phyloP scores from a whole-genome alignment of 345 rosid genomes.

The Camelina hispida region DNA sequence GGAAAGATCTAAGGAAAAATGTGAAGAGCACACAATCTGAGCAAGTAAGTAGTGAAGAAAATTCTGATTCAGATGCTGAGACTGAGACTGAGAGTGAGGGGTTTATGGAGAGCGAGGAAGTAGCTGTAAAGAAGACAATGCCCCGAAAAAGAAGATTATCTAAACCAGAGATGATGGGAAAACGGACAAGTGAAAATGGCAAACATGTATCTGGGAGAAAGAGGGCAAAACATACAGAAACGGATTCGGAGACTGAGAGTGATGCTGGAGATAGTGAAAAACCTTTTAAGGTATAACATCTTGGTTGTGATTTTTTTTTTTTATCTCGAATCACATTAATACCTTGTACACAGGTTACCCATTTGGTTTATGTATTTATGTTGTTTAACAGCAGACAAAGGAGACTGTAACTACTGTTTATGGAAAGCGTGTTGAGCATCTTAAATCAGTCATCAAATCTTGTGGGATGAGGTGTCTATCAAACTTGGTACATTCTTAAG shows the following conservation, averaged over 20 bases:
- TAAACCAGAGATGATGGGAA: conserved; percentile 54
- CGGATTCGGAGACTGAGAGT: conserved; percentile 49
- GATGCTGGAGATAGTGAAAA: conserved; percentile 58
- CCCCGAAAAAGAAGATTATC: conserved; percentile 58
- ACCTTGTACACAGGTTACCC: conserved; percentile 9
- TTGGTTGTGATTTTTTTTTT: conserved; percentile 14
- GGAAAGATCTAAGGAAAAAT: conserved; percentile 49
- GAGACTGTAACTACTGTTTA: conserved; percentile 63
- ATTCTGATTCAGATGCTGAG: too few species aligned
- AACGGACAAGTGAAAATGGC: conserved; percentile 61
- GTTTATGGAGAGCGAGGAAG: not conserved
- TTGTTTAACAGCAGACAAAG: conserved; percentile 62
- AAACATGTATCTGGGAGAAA: conserved; percentile 52
- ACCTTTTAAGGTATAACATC: conserved; percentile 53
- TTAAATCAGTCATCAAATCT: conserved; percentile 80
- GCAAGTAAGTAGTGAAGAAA: not conserved
- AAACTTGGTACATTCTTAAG: conserved; percentile 22
- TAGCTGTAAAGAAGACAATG: conserved; percentile 47
- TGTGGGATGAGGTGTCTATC: conserved; percentile 79
- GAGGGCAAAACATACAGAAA: conserved; percentile 53
- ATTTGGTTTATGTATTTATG: conserved; percentile 29
- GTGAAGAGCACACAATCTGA: conserved; percentile 50
- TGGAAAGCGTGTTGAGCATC: conserved; percentile 83
- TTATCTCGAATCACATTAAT: not conserved
- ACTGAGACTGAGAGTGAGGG: too few species aligned